Evolutionary conservation across 257 asterid genomes (phyloP), one percentile per base, ranked within the genome.

Genomic region (Rubia yunnanensis): DNA sequence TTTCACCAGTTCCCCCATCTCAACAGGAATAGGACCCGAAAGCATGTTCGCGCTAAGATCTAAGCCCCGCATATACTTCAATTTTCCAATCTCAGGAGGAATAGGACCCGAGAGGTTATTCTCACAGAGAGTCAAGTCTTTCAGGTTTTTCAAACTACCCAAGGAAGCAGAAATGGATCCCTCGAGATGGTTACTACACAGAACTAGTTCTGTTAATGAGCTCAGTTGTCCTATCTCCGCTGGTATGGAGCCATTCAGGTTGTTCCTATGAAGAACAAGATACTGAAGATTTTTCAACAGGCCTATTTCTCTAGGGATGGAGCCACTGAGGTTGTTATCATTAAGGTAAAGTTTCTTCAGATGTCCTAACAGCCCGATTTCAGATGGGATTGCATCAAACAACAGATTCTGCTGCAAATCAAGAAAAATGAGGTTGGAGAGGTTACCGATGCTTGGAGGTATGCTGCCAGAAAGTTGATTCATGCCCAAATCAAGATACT

Each of bases 391-490:
- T n/a, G n/a, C n/a, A n/a, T n/a, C n/a, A n/a, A n/a, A n/a, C n/a
- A n/a, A n/a, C n/a, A n/a, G n/a, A n/a, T n/a, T n/a, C n/a, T n/a
- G n/a, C n/a, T n/a, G n/a, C n/a, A n/a, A n/a, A n/a, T n/a, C n/a
- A n/a, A n/a, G 64, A 34, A 30, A 28, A 17, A 17, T 4, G 46
- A 73, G 74, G n/a, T 62, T 68, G 58, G 73, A 17, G 55, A 73
- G 67, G 35, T 63, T 73, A 1, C 73, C 73, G 0, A 73, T 63
- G 58, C 63, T 60, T 18, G 65, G 69, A 0, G 78, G 50, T 38
- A 53, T 55, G 60, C 20, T 62, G 18, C 79, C 73, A 56, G 62
- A 70, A 57, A 75, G 53, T 0, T 66, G 28, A 15, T 77, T 77
- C 10, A 27, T 7, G 7, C 36, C 23, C 15, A 73, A 7, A 65